These are phyloP conservation scores for Solanum appendiculatum DNA, from an alignment of 257 asterid genomes.

Conservation along the genomic window DNA sequence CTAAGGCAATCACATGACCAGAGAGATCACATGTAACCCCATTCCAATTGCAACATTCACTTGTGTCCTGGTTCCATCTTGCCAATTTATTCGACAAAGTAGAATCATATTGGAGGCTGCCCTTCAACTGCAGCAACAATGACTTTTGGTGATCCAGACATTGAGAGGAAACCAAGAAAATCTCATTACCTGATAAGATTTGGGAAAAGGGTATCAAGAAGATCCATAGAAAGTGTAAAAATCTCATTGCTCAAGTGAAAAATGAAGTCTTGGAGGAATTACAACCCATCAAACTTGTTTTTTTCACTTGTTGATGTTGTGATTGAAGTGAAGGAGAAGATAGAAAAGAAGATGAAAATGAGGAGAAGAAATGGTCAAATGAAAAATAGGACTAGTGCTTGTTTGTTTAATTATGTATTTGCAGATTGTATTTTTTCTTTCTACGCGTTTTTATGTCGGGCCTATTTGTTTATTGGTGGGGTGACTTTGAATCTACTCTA, in stretches of 20 bases:
- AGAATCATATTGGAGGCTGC: conserved; percentile 5
- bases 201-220: conserved; percentile 20
- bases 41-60: conserved; percentile 24
- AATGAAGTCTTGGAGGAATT: neutral
- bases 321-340: neutral
- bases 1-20: conserved; percentile 14
- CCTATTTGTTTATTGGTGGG: neutral
- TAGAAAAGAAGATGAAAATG: neutral
- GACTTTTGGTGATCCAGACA: conserved; percentile 35
- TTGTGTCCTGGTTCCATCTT: conserved; percentile 9
- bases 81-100: conserved; percentile 20
- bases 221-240: conserved; percentile 20
- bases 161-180: conserved; percentile 14
- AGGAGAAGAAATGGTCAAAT: neutral
- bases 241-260: conserved; percentile 30
- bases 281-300: neutral
- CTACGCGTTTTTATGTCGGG: conserved; percentile 1
- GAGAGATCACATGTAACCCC: conserved; percentile 23
- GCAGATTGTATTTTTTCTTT: neutral
- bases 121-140: conserved; percentile 29
- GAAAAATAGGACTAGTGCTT: neutral
- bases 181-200: neutral
- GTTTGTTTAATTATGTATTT: neutral
- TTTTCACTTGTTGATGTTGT: too few relatives aligned
- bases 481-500: neutral